These are phyloP conservation scores for Ruellia speciosa DNA, from an alignment of 305 asterid species.

Conservation along the genomic window DNA sequence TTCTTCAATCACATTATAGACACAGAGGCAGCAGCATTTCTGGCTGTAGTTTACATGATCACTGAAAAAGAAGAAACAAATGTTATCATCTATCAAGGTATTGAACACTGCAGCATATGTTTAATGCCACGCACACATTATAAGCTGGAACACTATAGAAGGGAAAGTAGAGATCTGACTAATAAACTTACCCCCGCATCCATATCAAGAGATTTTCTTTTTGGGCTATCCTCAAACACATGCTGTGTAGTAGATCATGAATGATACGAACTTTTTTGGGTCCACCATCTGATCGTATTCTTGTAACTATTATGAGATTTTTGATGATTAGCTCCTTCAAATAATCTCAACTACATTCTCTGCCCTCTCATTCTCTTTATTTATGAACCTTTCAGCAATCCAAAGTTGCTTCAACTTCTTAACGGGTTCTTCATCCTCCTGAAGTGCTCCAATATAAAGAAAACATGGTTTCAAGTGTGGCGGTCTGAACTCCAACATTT, in stretches of 20 bases:
- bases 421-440: slow-evolving; percentile 8
- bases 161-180: too few species aligned
- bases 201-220: slow-evolving; percentile 21
- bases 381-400: slow-evolving; percentile 27
- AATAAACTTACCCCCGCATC: too few species aligned
- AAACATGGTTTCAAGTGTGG: slow-evolving; percentile 19
- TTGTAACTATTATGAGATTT: slow-evolving; percentile 14
- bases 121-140: too few species aligned
- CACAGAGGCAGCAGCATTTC: background rate
- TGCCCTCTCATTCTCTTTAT: background rate
- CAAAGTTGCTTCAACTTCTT: slow-evolving; percentile 12
- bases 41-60: background rate
- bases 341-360: slow-evolving; percentile 10
- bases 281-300: slow-evolving; percentile 10
- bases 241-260: slow-evolving; percentile 20
- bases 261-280: slow-evolving; percentile 12
- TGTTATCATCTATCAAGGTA: too few species aligned
- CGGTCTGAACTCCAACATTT: slow-evolving; percentile 21
- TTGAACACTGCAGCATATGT: too few species aligned
- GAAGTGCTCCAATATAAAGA: slow-evolving; percentile 15
- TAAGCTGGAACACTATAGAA: background rate
- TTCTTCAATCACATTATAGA: too few species aligned
- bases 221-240: slow-evolving; percentile 19
- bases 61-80: background rate
- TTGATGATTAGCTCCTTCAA: slow-evolving; percentile 17